phyloP scores from a whole-genome alignment of 176 grass and related monocot genomes.

The Carex myosuroides region DNA sequence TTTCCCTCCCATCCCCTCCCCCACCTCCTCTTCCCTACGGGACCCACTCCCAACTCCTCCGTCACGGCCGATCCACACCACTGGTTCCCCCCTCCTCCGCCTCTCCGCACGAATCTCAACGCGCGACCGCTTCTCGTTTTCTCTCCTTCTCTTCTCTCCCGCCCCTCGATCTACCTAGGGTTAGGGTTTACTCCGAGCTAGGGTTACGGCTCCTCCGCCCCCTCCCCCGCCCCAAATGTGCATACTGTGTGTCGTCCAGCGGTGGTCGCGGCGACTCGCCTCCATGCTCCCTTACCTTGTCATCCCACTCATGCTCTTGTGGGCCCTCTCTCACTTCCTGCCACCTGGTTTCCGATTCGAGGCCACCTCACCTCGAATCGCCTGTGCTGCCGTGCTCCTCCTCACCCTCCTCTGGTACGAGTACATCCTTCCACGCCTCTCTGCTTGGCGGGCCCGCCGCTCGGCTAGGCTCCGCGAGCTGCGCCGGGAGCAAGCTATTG shows the following conservation, averaged over 20 bases:
- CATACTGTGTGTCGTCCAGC: slow-evolving; percentile 87
- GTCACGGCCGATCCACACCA: background rate
- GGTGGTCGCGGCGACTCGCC: slow-evolving; percentile 90
- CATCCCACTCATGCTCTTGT: slow-evolving; percentile 71
- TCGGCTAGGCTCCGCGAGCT: slow-evolving; percentile 73
- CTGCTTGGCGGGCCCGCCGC: slow-evolving; percentile 65
- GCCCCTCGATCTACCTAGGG: background rate
- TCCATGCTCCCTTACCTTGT: slow-evolving; percentile 89
- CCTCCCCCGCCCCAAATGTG: slow-evolving; percentile 52
- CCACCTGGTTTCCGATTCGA: slow-evolving; percentile 76
- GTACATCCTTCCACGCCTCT: slow-evolving; percentile 71
- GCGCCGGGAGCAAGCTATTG: slow-evolving; percentile 53
- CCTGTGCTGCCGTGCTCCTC: slow-evolving; percentile 84
- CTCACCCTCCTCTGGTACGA: slow-evolving; percentile 98
- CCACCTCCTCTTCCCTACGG: background rate
- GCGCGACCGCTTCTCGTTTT: background rate
- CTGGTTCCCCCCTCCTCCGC: background rate
- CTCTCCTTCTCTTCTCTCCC: too few species aligned
- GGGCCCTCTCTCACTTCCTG: slow-evolving; percentile 83
- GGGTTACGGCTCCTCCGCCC: background rate
- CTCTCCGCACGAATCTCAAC: background rate
- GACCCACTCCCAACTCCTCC: background rate
- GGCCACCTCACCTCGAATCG: slow-evolving; percentile 86
- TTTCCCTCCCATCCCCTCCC: background rate
- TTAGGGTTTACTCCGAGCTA: slow-evolving; percentile 9